Evolutionary conservation across 2,329 filamentous ascomycete species (phyloP), one percentile per base, ranked within the genome.

Genomic region (Venturiaceae sp.): DNA sequence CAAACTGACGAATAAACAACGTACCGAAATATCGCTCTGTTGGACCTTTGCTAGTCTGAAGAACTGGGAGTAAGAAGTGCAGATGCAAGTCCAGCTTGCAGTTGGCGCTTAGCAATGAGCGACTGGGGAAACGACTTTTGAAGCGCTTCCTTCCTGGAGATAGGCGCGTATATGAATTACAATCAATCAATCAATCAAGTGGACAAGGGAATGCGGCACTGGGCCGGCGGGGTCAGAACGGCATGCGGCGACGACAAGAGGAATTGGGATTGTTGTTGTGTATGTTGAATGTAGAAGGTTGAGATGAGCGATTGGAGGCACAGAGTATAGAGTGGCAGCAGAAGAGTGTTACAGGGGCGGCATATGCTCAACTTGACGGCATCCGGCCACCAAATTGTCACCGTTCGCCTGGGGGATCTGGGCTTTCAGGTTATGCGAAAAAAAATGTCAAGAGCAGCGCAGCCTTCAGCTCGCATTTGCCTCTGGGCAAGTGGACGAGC

Each of bases 11-110:
- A 50, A 50, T 8, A 32, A 19, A 30, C 44, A 50, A 50, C 44
- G 44, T 50, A 50, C 44, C 44, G 44, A 26, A 50, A 2, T 30
- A 30, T 30, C 44, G 44, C 44, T 30, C 44, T 8, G 21, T 16
- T n/a, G 44, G 13, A 50, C 1, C 3, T n/a, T 26, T 32, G 44
- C 44, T 50, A 30, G 44, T 50, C 26, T 50, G 44, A 30, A 50
- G 44, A 50, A 16, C 19, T 28, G 44, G 26, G 19, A 26, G n/a
- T n/a, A 50, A 19, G 44, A 50, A 16, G 13, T 30, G 44, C 26
- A 32, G 44, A 50, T n/a, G 44, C 44, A 50, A 50, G 44, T 50
- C 44, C 44, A 50, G 44, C 44, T 50, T 50, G 44, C 44, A 50
- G 44, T 30, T 13, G 44, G 44, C 44, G 44, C 44, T 50, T 50